These are phyloP conservation scores for Podospora pseudopauciseta DNA, from an alignment of 495 filamentous ascomycete species.

Conservation along the genomic window DNA sequence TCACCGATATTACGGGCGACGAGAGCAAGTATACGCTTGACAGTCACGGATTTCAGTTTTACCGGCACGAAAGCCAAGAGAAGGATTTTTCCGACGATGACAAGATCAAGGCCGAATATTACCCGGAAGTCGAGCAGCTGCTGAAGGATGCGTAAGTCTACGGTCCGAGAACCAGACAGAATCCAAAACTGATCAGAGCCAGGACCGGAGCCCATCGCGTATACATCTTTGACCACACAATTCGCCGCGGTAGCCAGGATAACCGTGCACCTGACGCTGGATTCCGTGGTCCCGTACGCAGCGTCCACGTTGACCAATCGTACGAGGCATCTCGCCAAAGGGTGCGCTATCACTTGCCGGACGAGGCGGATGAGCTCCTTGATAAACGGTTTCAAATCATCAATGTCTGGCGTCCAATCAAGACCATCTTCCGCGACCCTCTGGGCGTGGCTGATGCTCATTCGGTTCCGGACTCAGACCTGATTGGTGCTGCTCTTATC, in stretches of 20 bases:
- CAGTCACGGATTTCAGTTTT: slow-evolving; percentile 41
- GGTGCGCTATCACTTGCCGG: slow-evolving; percentile 59
- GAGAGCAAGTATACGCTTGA: slow-evolving; percentile 42
- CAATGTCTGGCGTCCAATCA: slow-evolving; percentile 76
- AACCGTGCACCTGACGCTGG: background rate
- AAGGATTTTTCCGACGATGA: slow-evolving; percentile 66
- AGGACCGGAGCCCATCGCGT: slow-evolving; percentile 62
- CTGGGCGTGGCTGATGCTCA: slow-evolving; percentile 59
- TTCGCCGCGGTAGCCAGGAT: slow-evolving; percentile 45
- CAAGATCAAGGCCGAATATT: slow-evolving; percentile 62
- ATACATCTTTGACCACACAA: slow-evolving; percentile 74
- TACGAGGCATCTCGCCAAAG: slow-evolving; percentile 55
- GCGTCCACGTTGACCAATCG: slow-evolving; percentile 71
- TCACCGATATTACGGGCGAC: slow-evolving; percentile 39
- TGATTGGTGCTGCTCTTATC: slow-evolving; percentile 65
- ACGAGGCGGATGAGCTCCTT: slow-evolving; percentile 58
- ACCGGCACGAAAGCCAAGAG: slow-evolving; percentile 44
- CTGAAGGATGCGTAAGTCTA: slow-evolving; percentile 57
- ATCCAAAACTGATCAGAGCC: slow-evolving; percentile 13
- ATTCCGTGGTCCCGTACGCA: slow-evolving; percentile 59
- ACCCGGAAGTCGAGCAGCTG: slow-evolving; percentile 62
- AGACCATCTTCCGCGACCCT: slow-evolving; percentile 59
- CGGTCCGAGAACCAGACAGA: too few relatives aligned
- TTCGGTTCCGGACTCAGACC: slow-evolving; percentile 60
- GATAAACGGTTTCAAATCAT: slow-evolving; percentile 69